Evolutionary conservation across 148 eudicot species (phyloP), one percentile per base, ranked within the genome.

Genomic region (Selenicereus undatus): DNA sequence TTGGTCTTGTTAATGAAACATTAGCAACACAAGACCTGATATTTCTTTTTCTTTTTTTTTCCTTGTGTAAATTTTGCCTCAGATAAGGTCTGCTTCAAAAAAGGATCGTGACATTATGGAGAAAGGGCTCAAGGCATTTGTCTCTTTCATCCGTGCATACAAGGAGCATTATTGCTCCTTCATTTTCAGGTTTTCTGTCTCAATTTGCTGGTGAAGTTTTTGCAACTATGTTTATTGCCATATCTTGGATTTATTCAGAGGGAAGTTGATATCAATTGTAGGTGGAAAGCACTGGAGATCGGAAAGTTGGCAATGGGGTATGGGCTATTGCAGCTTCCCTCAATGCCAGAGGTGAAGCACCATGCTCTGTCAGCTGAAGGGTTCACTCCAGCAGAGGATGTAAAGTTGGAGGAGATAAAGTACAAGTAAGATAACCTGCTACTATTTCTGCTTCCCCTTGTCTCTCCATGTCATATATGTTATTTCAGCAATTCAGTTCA

Each of bases 231-330:
- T 45, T 18, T 24, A 27, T 18, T 78, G 5, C 17, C 75, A 62
- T 20, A 62, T 52, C 17, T 10, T 21, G 22, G 30, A 75, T 51
- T 76, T 74, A 84, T 66, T 21, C 62, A 52, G 18, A 32, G 16
- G 22, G 10, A 9, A 60, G n/a, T 70, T 76, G 26, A 2, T 36
- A 18, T 27, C 32, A 35, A 56, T 22, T 79, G 32, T 64, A 88
- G 97, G 80, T 96, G 94, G 97, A 96, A 93, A 88, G 94, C 86
- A 66, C 93, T 96, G 78, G 95, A 93, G 83, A 83, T 93, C 43
- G 99, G 99, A 81, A 96, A 89, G 82, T 85, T 96, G 85, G 99
- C 94, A 18, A 96, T 91, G 99, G 98, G 98, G 36, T 92, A 76
- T 87, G 99, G 99, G 69, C 81, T 96, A 78, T 81, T 96, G 90